phyloP scores from a whole-genome alignment of 768 basidiomycete genomes.

The Termitomyces sp. region DNA sequence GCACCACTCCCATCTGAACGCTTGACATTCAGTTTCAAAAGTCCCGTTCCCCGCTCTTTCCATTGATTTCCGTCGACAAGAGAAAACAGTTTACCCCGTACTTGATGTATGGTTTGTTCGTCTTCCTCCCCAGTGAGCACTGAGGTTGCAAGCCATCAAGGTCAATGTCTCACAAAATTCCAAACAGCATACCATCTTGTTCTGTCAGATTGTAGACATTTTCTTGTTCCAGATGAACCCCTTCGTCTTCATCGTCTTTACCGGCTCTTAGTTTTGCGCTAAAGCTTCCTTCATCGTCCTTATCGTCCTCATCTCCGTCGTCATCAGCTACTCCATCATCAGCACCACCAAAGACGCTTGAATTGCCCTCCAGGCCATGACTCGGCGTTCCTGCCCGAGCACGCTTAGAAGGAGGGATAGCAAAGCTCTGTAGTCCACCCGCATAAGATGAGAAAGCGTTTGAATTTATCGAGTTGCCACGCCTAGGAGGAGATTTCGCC shows the following conservation, averaged over 20 bases:
- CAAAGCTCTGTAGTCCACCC: constrained; percentile 44
- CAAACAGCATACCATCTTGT: constrained; percentile 52
- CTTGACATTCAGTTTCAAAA: constrained; percentile 65
- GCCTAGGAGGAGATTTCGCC: constrained; percentile 54
- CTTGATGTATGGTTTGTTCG: constrained; percentile 70
- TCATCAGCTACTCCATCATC: constrained; percentile 24
- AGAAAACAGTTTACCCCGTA: constrained; percentile 69
- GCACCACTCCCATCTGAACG: constrained; percentile 59
- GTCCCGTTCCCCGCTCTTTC: constrained; percentile 76
- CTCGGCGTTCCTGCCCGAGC: constrained; percentile 47
- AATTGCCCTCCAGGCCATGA: constrained; percentile 38
- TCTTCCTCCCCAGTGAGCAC: constrained; percentile 81
- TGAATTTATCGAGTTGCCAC: constrained; percentile 33
- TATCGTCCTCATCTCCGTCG: constrained; percentile 43
- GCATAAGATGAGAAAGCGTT: constrained; percentile 63
- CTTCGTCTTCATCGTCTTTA: constrained; percentile 53
- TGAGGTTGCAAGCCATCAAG: constrained; percentile 18
- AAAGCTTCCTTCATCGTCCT: constrained; percentile 43
- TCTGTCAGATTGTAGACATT: constrained; percentile 48
- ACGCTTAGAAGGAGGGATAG: constrained; percentile 47
- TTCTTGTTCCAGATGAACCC: constrained; percentile 40
- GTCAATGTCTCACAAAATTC: neutral
- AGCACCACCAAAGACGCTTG: constrained; percentile 15
- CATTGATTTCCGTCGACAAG: constrained; percentile 58
- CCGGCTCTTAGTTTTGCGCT: constrained; percentile 63